These are phyloP conservation scores for Podospora pseudopauciseta DNA, from an alignment of 495 filamentous ascomycete species.

Conservation along the genomic window DNA sequence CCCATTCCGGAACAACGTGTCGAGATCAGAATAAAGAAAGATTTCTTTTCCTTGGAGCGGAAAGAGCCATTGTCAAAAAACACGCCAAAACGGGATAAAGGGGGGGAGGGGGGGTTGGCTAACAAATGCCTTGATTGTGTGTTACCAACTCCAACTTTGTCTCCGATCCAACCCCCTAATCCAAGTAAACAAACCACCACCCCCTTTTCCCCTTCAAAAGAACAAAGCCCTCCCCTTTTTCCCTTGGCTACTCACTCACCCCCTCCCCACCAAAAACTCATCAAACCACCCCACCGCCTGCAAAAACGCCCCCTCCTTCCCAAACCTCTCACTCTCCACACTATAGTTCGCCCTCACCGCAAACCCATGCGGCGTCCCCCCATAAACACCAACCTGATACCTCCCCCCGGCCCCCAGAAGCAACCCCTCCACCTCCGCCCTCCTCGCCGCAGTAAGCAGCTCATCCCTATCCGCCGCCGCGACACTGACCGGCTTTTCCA, in stretches of 20 bases:
- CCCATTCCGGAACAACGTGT: neutral
- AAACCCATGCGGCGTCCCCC: conserved; percentile 67
- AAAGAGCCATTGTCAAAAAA: too few relatives aligned
- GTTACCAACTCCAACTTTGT: too few relatives aligned
- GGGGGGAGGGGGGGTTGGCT: too few relatives aligned
- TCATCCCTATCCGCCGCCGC: conserved; percentile 65
- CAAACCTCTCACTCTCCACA: conserved; percentile 58
- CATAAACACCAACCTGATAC: conserved; percentile 66
- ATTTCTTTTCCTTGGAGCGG: too few relatives aligned
- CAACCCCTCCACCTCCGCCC: conserved; percentile 49
- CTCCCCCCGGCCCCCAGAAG: conserved; percentile 30
- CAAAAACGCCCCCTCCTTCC: conserved; percentile 72
- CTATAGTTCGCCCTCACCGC: conserved; percentile 59
- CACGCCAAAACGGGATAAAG: too few relatives aligned
- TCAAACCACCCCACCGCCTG: conserved; percentile 74
- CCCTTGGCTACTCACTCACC: neutral
- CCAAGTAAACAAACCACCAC: too few relatives aligned
- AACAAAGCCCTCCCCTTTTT: neutral
- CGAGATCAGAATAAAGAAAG: neutral
- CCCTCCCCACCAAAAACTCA: conserved; percentile 13
- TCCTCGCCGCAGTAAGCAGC: conserved; percentile 59
- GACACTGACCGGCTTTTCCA: conserved; percentile 63
- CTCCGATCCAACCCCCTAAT: too few relatives aligned
- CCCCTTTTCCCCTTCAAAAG: neutral
- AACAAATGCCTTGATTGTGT: too few relatives aligned